Conservation (phyloP, 2,329 filamentous ascomycete species). For the Pseudogymnoascus sp. region DNA sequence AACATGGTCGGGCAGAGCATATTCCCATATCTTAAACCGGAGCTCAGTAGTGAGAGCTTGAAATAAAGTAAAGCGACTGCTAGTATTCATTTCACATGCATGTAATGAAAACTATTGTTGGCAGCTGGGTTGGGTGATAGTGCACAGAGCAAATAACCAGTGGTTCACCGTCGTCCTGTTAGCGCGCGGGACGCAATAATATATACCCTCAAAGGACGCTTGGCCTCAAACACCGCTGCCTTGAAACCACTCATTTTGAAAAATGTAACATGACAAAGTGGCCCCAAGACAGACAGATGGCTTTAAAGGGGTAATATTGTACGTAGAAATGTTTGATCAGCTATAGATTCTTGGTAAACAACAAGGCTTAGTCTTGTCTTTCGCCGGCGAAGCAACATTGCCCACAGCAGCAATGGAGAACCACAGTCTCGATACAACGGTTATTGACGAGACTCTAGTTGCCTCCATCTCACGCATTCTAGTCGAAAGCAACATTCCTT, state of each 20-base stretch:
- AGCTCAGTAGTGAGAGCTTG: conserved; percentile 22
- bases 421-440: not conserved
- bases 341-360: no score
- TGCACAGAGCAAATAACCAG: not conserved
- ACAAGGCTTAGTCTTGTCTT: no score
- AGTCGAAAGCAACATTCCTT: not conserved
- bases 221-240: not conserved
- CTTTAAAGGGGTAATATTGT: not conserved
- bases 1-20: conserved; percentile 18
- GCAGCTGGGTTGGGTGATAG: not conserved
- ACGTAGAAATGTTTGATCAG: not conserved
- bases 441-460: not conserved
- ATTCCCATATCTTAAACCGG: conserved; percentile 23
- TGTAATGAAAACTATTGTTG: not conserved
- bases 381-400: not conserved
- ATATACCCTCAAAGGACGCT: no score
- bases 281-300: no score
- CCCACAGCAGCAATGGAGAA: not conserved
- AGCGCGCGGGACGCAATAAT: no score
- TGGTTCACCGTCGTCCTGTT: not conserved
- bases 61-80: conserved; percentile 17
- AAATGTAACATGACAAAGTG: not conserved
- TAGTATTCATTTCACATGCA: not conserved
- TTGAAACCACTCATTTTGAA: not conserved
- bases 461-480: not conserved